Conservation (phyloP, 345 rosid species). For the Eutrema japonicum region DNA sequence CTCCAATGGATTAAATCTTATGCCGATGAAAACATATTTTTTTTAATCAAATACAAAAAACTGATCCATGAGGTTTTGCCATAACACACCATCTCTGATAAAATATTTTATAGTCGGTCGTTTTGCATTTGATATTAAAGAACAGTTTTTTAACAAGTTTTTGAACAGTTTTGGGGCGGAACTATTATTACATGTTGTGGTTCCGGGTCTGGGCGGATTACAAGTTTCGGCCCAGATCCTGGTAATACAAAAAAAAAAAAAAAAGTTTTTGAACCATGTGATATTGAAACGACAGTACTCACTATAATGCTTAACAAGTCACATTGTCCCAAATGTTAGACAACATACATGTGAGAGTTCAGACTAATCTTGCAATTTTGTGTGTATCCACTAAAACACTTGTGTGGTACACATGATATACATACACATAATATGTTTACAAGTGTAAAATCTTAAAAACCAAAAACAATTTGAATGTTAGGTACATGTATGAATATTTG, state of each 20-base stretch:
- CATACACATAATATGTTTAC: not conserved
- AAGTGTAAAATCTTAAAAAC: conserved; percentile 4
- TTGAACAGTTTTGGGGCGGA: not conserved
- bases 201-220: no score
- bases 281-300: conserved; percentile 7
- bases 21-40: no score
- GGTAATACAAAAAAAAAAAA: no score
- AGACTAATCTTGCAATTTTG: not conserved
- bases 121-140: not conserved
- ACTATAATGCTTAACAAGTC: conserved; percentile 20
- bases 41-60: no score
- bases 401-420: conserved; percentile 3
- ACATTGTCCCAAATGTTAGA: conserved; percentile 10
- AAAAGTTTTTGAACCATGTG: conserved; percentile 14
- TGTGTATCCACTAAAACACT: not conserved
- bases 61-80: not conserved
- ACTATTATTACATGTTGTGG: no score
- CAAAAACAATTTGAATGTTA: conserved; percentile 3
- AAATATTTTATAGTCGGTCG: no score
- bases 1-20: not conserved
- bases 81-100: not conserved
- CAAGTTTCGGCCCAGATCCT: no score
- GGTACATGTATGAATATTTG: conserved; percentile 20
- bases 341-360: conserved; percentile 2
- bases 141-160: not conserved